Conservation (phyloP, 768 basidiomycete genomes). For the Crepidotus variabilis region DNA sequence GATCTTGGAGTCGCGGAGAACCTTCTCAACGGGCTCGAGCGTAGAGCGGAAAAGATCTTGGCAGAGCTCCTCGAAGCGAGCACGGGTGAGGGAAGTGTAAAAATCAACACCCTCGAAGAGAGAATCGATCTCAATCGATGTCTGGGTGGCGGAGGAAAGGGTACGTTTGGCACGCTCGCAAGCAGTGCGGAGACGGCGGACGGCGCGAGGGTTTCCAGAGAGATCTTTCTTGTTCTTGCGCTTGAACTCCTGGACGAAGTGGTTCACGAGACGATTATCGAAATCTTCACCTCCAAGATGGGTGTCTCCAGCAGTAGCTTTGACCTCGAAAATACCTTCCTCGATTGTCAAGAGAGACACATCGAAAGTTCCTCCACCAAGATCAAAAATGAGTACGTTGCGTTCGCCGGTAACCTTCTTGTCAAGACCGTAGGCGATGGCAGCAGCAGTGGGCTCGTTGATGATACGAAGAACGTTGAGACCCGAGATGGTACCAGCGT, state of each 20-base stretch:
- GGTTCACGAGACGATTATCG: constrained; percentile 92
- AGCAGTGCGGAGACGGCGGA: constrained; percentile 95
- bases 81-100: constrained; percentile 97
- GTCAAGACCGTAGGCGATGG: constrained; percentile 98
- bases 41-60: constrained; percentile 93
- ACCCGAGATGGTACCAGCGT: constrained; percentile 92
- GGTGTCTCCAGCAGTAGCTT: constrained; percentile 95
- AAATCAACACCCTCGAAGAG: constrained; percentile 98
- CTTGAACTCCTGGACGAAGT: constrained; percentile 94
- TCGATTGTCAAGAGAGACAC: constrained; percentile 95
- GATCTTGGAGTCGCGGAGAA: constrained; percentile 96
- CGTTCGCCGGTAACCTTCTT: constrained; percentile 88
- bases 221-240: constrained; percentile 97
- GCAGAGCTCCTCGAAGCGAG: constrained; percentile 95
- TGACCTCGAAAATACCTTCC: constrained; percentile 95
- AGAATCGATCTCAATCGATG: constrained; percentile 97
- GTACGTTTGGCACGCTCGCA: constrained; percentile 99
- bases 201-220: constrained; percentile 88
- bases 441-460: constrained; percentile 98
- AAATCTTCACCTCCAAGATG: constrained; percentile 97
- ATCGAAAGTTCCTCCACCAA: constrained; percentile 96
- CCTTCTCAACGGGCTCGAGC: constrained; percentile 95
- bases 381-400: constrained; percentile 97
- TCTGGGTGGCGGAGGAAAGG: constrained; percentile 93
- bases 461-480: constrained; percentile 97